A percentile compares a stretch with the other conserved stretches of the same genome.
Conservation (phyloP, 139 green algal species). For the Coccomyxa sp. region DNA sequence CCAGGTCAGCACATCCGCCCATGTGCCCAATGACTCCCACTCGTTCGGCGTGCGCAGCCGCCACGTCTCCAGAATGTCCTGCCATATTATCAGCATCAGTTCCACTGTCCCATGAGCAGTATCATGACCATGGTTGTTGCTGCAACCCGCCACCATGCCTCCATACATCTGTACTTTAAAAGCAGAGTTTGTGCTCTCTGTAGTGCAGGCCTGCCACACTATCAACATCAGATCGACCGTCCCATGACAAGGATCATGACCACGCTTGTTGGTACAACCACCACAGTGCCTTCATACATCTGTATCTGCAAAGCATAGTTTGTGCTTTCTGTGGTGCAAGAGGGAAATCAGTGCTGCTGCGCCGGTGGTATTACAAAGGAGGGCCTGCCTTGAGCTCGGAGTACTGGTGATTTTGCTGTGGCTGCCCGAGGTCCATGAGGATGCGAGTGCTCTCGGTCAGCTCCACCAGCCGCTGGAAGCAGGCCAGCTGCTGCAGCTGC, state of each 20-base stretch:
- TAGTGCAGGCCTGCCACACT: no score
- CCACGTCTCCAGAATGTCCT: conserved; percentile 92
- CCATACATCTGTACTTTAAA: no score
- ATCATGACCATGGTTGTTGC: background rate
- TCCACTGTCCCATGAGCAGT: background rate
- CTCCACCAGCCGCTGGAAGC: conserved; percentile 90
- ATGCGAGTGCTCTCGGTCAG: conserved; percentile 79
- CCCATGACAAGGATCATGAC: background rate
- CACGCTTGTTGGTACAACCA: background rate
- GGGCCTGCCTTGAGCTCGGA: background rate
- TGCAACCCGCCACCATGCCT: no score
- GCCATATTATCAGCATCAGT: conserved; percentile 23
- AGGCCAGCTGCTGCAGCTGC: conserved; percentile 64
- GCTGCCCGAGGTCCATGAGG: conserved; percentile 58
- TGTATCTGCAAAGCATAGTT: no score
- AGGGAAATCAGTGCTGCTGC: no score
- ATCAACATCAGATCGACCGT: no score
- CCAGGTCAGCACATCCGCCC: conserved; percentile 93
- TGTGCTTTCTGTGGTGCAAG: no score
- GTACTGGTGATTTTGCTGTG: background rate
- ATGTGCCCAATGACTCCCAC: conserved; percentile 87
- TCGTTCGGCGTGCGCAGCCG: conserved; percentile 90
- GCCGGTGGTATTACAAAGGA: no score
- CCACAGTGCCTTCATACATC: no score
- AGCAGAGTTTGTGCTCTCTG: no score